These are phyloP conservation scores for Reutealis trisperma DNA, from an alignment of 345 rosid genomes.

Conservation along the genomic window DNA sequence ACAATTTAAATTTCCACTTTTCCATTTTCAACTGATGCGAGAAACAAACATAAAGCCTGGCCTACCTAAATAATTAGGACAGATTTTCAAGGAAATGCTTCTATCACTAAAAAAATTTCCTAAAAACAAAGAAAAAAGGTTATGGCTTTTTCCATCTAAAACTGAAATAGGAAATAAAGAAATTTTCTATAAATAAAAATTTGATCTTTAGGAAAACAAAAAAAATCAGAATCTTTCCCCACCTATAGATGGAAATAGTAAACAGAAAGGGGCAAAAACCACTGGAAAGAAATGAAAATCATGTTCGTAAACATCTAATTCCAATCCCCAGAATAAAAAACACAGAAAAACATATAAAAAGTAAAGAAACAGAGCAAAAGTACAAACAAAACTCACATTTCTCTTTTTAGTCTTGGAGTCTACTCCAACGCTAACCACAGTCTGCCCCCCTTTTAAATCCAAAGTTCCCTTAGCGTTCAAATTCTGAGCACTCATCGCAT, in stretches of 20 bases:
- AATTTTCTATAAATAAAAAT: no score
- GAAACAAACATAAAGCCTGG: background rate
- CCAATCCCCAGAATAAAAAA: background rate
- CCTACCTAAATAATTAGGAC: no score
- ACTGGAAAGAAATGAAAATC: background rate
- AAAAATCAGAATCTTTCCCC: no score
- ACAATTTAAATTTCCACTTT: background rate
- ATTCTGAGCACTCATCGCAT: constrained; percentile 30
- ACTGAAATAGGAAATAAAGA: no score
- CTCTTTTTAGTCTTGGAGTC: constrained; percentile 43
- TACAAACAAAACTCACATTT: constrained; percentile 47
- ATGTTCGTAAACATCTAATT: background rate
- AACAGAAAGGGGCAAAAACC: background rate
- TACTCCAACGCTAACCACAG: background rate
- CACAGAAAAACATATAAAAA: no score
- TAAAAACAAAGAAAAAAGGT: no score
- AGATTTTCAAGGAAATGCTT: no score
- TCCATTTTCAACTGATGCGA: background rate
- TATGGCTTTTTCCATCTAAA: no score
- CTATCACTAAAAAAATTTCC: no score
- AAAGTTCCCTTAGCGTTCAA: constrained; percentile 29
- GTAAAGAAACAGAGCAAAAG: background rate
- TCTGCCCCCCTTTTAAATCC: constrained; percentile 26
- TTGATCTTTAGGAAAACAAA: background rate
- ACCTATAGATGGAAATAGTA: background rate